These are phyloP conservation scores for Saturnispora kantuleensis DNA, from an alignment of 805 yeast genomes.

Conservation along the genomic window DNA sequence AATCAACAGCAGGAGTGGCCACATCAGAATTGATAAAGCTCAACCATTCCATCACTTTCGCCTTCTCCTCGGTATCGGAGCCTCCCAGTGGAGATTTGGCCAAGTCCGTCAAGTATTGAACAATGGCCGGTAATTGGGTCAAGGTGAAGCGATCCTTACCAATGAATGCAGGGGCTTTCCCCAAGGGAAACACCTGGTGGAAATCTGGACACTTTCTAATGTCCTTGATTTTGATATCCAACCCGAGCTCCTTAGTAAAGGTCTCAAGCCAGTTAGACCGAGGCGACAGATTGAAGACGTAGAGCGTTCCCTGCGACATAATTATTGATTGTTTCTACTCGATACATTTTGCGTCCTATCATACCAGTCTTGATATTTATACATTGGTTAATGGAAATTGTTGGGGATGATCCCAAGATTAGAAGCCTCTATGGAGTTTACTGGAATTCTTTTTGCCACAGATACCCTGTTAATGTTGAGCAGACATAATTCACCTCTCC, in stretches of 20 bases:
- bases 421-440: neutral
- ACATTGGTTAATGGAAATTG: neutral
- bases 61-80: constrained; percentile 47
- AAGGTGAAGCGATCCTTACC: constrained; percentile 59
- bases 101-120: constrained; percentile 33
- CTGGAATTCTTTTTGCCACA: no score
- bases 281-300: constrained; percentile 18
- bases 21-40: constrained; percentile 61
- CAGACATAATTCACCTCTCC: no score
- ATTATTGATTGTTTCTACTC: constrained; percentile 16
- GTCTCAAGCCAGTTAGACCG: constrained; percentile 33
- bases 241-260: constrained; percentile 40
- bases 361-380: neutral
- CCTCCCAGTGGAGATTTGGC: constrained; percentile 41
- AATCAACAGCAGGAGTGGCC: neutral
- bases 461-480: no score
- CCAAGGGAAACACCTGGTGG: constrained; percentile 48
- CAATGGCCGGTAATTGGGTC: constrained; percentile 55
- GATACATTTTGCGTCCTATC: neutral
- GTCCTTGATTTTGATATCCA: constrained; percentile 42
- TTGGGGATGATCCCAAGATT: neutral
- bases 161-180: constrained; percentile 51
- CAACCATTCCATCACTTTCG: constrained; percentile 61
- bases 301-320: constrained; percentile 15
- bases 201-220: constrained; percentile 33